Evolutionary conservation across 164 flowering plant species (phyloP), one percentile per base, ranked within the genome.

Genomic region (Umbellularia californica): DNA sequence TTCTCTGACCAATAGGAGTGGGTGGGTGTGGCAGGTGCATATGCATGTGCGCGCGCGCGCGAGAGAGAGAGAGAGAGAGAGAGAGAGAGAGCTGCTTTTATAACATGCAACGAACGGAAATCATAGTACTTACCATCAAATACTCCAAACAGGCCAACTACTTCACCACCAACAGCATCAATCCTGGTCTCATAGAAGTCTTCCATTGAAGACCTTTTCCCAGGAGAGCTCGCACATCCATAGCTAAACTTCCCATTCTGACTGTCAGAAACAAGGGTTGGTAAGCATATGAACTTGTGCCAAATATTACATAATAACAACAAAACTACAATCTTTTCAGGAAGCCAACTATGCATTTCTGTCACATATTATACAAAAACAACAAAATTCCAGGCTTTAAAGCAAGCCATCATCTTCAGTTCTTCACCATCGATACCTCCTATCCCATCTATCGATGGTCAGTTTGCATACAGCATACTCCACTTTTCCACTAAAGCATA

Each of bases 141-240:
- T 28, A 95, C 99, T 70, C 99, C 99, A 86, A 95, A 95, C 0
- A 95, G 94, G 68, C 98, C 99, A 83, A 95, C 93, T 73, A 89
- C 87, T 80, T 95, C 96, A 76, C 99, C 99, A 58, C 90, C 92
- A 62, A 95, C 90, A 65, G 95, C 96, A 79, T 92, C 95, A 81
- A 95, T 91, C 81, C 98, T 86, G 64, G 98, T 91, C 79, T 93
- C 99, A 77, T 89, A 93, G 76, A 95, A 95, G 78, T 95, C 99
- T 82, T 95, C 99, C 99, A 95, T 95, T 62, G 99, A 92, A 77
- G 99, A 82, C 76, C 99, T 87, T 79, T 93, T 95, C 63, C 99
- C 99, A 0, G 92, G 88, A 74, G 97, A 93, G 82, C 99, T 95
- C 52, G 99, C 95, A 90, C 89, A 95, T 76, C 99, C 99, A 84